Conservation (phyloP, 495 filamentous ascomycete genomes). For the Daldinia concentrica region DNA sequence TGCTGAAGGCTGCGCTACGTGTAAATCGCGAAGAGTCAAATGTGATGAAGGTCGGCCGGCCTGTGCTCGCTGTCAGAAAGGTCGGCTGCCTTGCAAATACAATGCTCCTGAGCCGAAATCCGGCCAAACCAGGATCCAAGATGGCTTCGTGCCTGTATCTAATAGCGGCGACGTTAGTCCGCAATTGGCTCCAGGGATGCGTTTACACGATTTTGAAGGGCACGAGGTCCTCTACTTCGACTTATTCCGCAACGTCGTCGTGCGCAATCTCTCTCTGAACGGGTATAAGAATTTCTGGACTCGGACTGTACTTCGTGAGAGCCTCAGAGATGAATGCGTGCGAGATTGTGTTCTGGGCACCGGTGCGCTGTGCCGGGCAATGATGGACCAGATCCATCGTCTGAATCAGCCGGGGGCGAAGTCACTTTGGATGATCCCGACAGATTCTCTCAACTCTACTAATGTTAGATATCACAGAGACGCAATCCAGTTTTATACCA, state of each 20-base stretch:
- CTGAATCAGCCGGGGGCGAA: neutral
- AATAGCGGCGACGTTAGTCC: neutral
- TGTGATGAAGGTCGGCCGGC: slow-evolving; percentile 61
- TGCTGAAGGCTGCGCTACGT: slow-evolving; percentile 60
- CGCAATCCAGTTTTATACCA: slow-evolving; percentile 29
- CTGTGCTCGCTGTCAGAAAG: slow-evolving; percentile 58
- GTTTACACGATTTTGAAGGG: slow-evolving; percentile 2
- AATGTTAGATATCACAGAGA: slow-evolving; percentile 23
- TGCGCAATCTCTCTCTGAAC: slow-evolving; percentile 25
- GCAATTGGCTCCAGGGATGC: neutral
- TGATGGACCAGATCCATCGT: slow-evolving; percentile 13
- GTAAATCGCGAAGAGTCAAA: slow-evolving; percentile 62
- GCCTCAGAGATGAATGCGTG: slow-evolving; percentile 32
- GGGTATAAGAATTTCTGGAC: slow-evolving; percentile 32
- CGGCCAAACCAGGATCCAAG: neutral
- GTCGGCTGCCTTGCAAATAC: slow-evolving; percentile 19
- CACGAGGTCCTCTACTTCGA: slow-evolving; percentile 33
- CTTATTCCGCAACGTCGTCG: slow-evolving; percentile 28
- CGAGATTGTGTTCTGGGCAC: slow-evolving; percentile 33
- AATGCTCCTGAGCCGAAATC: neutral
- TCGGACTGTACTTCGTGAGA: slow-evolving; percentile 32
- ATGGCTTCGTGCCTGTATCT: neutral
- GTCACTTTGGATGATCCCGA: slow-evolving; percentile 20
- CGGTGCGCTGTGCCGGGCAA: slow-evolving; percentile 23
- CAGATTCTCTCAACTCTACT: neutral